Evolutionary conservation across 1,284 basidiomycete species (phyloP), one percentile per base, ranked within the genome.

Genomic region (Mycosarcoma mackinlayi): DNA sequence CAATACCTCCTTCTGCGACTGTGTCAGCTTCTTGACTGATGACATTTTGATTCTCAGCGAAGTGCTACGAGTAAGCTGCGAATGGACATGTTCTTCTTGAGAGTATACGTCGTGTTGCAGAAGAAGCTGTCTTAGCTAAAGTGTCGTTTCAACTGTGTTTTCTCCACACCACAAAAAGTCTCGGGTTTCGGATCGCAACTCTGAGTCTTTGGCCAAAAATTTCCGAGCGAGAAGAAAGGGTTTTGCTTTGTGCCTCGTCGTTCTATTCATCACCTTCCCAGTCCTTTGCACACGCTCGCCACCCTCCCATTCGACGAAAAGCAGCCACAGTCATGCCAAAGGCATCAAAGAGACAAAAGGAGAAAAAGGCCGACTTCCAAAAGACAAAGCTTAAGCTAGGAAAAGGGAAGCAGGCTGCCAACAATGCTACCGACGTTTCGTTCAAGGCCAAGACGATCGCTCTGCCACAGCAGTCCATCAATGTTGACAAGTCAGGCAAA

Each of bases 301-400:
- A 9, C 4, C 18, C 41, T 8, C n/a, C n/a, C n/a, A n/a, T n/a
- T n/a, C n/a, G n/a, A n/a, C 14, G 10, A 23, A 30, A 27, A 34
- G 3, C 37, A 19, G 18, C 14, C 16, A 13, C 49, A 35, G 52
- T 33, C n/a, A 75, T 75, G 72, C 59, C 64, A 6, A 75, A 75
- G 48, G 57, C 68, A 30, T 49, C 72, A 11, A 75, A 75, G 48
- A 53, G 67, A 35, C 65, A 70, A 47, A 67, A 64, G 33, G 67
- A 67, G 39, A 70, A 66, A 42, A 59, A 71, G 42, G 68, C 63
- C 6, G 72, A 75, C 57, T 75, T 75, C 28, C 62, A 96, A 92
- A 97, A 95, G 92, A 89, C 92, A 23, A 97, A 92, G 83, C 87
- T 95, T 42, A 98, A 96, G 84, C 90, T 98, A 47, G 95, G 95